Evolutionary conservation across 2,329 filamentous ascomycete species (phyloP), one percentile per base, ranked within the genome.

Genomic region (Trichoderma sp.): DNA sequence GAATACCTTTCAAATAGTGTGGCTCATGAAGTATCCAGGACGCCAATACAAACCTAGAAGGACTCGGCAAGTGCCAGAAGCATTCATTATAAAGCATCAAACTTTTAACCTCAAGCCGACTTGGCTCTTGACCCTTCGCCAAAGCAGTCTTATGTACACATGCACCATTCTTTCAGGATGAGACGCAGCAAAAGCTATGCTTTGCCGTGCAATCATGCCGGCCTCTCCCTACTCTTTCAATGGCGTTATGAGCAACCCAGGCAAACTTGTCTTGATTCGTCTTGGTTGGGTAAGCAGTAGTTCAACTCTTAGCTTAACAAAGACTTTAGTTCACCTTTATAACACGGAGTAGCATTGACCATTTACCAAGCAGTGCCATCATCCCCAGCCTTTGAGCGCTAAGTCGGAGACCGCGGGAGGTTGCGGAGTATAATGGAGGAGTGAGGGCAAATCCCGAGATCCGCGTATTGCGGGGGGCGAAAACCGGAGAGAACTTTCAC

Each of bases 381-480:
- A 37, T 65, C 52, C 60, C 25, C n/a, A 27, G 61, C 37, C 35
- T n/a, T 56, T 29, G 12, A 34, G 37, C 35, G 27, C 52, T 53
- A 42, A 10, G 12, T 65, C 61, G 61, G 61, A 57, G 37, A 27
- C 34, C 17, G 32, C 61, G 52, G 61, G 61, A 53, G n/a, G 22
- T 35, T 56, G 61, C 61, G 52, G 61, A 65, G 61, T 42, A 35
- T 8, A 29, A 52, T 65, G 52, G 37, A 17, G 42, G n/a, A 64
- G 34, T 15, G 6, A 29, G 27, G 8, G 27, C 17, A 54, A 50
- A 34, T 64, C 60, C 59, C 60, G 35, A 39, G 48, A 64, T 54
- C 22, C 48, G 48, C 48, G 50, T 42, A 63, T 27, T 45, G 57
- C 57, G 57, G 57, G 57, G 57, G 45, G 59, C n/a, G 5, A 13